Evolutionary conservation across 495 filamentous ascomycete genomes (phyloP).

Genomic region (Bathelium albidoporum): DNA sequence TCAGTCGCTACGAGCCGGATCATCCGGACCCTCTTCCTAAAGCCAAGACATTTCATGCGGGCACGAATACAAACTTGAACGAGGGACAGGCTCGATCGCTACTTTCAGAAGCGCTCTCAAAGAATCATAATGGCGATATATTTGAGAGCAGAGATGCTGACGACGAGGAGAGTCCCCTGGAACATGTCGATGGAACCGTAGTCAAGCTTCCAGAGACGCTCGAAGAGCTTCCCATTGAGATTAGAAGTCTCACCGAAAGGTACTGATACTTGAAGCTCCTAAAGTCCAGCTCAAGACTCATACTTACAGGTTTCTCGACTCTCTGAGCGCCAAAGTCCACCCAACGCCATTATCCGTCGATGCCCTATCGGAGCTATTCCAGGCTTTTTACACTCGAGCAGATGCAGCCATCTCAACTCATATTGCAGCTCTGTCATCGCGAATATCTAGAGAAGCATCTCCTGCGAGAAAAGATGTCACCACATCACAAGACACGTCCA

Average conservation of each 20-base stretch:
- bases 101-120: not conserved
- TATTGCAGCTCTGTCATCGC: constrained; percentile 67
- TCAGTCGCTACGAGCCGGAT: constrained; percentile 40
- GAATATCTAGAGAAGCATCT: constrained; percentile 55
- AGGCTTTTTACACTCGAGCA: constrained; percentile 84
- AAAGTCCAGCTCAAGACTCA: not conserved
- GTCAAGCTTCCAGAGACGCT: constrained; percentile 51
- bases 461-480: constrained; percentile 26
- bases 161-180: constrained; percentile 35
- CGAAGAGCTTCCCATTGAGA: constrained; percentile 85
- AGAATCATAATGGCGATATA: constrained; percentile 21
- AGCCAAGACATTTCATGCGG: constrained; percentile 19
- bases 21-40: constrained; percentile 23
- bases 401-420: constrained; percentile 79
- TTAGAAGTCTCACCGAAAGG: constrained; percentile 82
- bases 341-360: constrained; percentile 74
- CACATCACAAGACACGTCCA: constrained; percentile 13
- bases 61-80: not conserved
- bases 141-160: constrained; percentile 34
- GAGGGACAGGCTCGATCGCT: not conserved
- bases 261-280: constrained; percentile 25
- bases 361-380: constrained; percentile 74
- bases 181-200: constrained; percentile 36
- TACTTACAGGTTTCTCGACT: constrained; percentile 70
- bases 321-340: constrained; percentile 77